These are phyloP conservation scores for Nadsonia starkeyi-henricii DNA, from an alignment of 1,139 yeast species.

Conservation along the genomic window DNA sequence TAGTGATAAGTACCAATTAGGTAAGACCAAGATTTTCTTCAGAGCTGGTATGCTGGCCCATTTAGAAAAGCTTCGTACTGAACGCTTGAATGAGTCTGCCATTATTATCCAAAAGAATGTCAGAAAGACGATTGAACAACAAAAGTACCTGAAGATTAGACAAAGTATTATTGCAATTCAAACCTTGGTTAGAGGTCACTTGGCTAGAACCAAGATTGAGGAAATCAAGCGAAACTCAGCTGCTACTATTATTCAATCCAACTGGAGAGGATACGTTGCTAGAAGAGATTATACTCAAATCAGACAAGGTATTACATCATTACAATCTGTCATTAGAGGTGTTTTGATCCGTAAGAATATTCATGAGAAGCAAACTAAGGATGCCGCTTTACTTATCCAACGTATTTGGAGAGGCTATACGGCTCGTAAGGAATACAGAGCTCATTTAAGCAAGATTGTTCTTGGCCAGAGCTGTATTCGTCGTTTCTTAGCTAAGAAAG, in stretches of 20 bases:
- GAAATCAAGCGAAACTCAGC: slow-evolving; percentile 47
- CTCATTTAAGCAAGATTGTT: slow-evolving; percentile 39
- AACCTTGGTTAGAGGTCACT: slow-evolving; percentile 46
- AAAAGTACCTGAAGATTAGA: slow-evolving; percentile 41
- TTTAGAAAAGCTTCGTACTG: slow-evolving; percentile 71
- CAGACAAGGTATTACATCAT: slow-evolving; percentile 35
- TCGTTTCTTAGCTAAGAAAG: slow-evolving; percentile 56
- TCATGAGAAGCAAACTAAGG: slow-evolving; percentile 35
- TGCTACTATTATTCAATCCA: slow-evolving; percentile 60
- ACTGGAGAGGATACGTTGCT: slow-evolving; percentile 49
- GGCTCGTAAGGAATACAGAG: slow-evolving; percentile 34
- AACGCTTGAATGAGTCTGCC: slow-evolving; percentile 65
- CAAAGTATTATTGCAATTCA: slow-evolving; percentile 47
- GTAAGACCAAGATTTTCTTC: slow-evolving; percentile 75
- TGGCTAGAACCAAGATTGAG: slow-evolving; percentile 45
- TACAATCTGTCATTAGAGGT: slow-evolving; percentile 65
- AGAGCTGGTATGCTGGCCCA: slow-evolving; percentile 88
- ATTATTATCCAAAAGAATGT: slow-evolving; percentile 76
- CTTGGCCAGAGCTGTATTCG: slow-evolving; percentile 68
- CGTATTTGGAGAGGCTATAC: slow-evolving; percentile 45
- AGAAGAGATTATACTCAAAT: slow-evolving; percentile 35
- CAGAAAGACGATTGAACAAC: slow-evolving; percentile 52
- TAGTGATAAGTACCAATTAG: slow-evolving; percentile 60
- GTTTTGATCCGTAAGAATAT: slow-evolving; percentile 39
- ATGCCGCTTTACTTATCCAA: slow-evolving; percentile 62